Evolutionary conservation across 768 basidiomycete species (phyloP), one percentile per base, ranked within the genome.

Genomic region (Rhodotorula sphaerocarpa): DNA sequence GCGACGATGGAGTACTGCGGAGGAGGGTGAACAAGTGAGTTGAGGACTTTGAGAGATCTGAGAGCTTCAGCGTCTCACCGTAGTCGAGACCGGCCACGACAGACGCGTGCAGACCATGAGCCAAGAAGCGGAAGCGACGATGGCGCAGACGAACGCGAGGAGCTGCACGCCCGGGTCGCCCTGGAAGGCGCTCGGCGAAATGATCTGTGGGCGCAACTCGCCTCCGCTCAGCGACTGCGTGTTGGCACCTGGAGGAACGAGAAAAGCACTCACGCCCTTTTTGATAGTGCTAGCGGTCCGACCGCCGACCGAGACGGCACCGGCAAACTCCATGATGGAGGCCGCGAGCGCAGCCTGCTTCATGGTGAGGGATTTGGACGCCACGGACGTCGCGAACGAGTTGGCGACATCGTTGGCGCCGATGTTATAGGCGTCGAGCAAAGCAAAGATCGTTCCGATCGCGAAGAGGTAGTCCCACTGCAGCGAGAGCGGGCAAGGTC

Each of bases 81-180:
- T 78, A 21, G 79, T 77, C 21, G 78, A 78, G 50, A 79, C 78
- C 53, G 77, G 78, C 66, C 74, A 75, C 20, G 73, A 42, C 6
- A 34, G 15, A 34, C 69, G 69, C 7, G 78, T 78, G 63, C 75
- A 75, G 70, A 76, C 63, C 71, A 74, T 75, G 51, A 77, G 71
- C 76, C 71, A 74, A 30, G 48, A 21, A 2, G 67, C 66, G 7
- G 75, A 74, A 27, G 67, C 71, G 50, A 69, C 69, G 58, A 79
- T 72, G 47, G 77, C 77, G 65, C 74, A 75, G 27, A 73, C 72
- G 72, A 79, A 78, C 36, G 73, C 75, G 27, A 79, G 73, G 57
- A 79, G 69, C 59, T 77, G 76, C 3, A 79, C 71, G 31, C 74
- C 75, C 3, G 77, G 71, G 63, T 78, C 71, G 57, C 72, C 71